Percentiles rank a stretch among this genome's conserved stretches.
These are phyloP conservation scores for Boeremia lycopersici DNA, from an alignment of 2,329 filamentous ascomycete species.

Conservation along the genomic window DNA sequence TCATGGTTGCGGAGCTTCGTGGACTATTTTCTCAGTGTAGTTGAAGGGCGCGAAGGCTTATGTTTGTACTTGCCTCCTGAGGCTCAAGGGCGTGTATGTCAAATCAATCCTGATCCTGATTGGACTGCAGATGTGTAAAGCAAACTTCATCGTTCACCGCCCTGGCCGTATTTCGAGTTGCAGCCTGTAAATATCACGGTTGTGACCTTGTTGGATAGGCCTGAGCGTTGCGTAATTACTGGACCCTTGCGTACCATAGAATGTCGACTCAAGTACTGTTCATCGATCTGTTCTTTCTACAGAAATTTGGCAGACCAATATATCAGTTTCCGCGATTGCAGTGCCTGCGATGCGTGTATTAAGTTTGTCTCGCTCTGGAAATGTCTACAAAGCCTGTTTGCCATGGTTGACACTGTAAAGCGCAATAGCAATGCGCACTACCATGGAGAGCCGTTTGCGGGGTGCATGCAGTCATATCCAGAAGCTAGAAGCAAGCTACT, in stretches of 20 bases:
- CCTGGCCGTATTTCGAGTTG: not conserved
- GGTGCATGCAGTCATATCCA: not conserved
- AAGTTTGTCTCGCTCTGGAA: not conserved
- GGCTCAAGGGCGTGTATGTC: not conserved
- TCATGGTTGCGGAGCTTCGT: not conserved
- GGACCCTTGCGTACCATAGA: not conserved
- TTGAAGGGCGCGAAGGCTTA: not conserved
- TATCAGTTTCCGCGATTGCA: not conserved
- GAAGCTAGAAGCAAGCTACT: constrained; percentile 2
- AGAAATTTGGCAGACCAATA: not conserved
- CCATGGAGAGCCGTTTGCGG: constrained; percentile 3
- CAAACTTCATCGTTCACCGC: not conserved
- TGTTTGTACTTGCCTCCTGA: not conserved
- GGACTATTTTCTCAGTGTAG: not conserved
- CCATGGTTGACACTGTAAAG: not conserved
- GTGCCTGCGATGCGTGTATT: not conserved
- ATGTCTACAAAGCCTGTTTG: not conserved
- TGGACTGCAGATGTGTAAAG: not conserved
- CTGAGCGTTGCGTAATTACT: not conserved
- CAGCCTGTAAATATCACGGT: not conserved
- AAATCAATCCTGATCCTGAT: not conserved
- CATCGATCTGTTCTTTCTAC: no score
- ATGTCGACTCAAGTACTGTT: not conserved
- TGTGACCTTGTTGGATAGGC: not conserved
- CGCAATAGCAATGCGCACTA: not conserved